These are phyloP conservation scores for Globisporangium perplexum DNA, from an alignment of 352 stramenopile genomes.

Conservation along the genomic window DNA sequence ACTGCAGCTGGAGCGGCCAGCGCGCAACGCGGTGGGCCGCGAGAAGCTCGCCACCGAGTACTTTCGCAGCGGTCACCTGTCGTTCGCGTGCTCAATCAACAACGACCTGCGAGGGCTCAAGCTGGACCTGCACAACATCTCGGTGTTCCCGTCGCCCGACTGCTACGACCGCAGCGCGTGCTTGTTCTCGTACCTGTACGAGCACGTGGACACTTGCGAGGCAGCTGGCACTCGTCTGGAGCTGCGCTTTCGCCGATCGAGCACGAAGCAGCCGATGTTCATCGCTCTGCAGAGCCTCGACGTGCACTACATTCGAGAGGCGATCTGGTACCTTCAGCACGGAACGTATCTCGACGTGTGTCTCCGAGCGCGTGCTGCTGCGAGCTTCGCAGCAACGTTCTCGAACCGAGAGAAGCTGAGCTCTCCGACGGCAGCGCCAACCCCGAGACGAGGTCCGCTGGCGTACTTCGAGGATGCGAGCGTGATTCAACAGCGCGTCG, in stretches of 20 bases:
- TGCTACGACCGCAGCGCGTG: slow-evolving; percentile 56
- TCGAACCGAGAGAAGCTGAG: neutral
- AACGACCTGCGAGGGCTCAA: slow-evolving; percentile 46
- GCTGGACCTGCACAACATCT: slow-evolving; percentile 41
- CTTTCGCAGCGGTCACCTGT: slow-evolving; percentile 36
- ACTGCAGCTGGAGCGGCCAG: slow-evolving; percentile 44
- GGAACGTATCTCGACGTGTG: slow-evolving; percentile 36
- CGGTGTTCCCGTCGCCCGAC: slow-evolving; percentile 49
- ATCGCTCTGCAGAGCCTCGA: slow-evolving; percentile 55
- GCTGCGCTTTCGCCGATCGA: slow-evolving; percentile 42
- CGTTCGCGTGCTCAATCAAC: slow-evolving; percentile 60
- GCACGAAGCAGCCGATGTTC: slow-evolving; percentile 50
- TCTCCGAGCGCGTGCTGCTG: slow-evolving; percentile 19
- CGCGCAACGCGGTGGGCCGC: slow-evolving; percentile 28
- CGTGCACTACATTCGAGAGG: slow-evolving; percentile 54
- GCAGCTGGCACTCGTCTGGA: slow-evolving; percentile 34
- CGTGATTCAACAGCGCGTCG: slow-evolving; percentile 31
- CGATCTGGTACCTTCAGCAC: slow-evolving; percentile 56
- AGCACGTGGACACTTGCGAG: slow-evolving; percentile 48
- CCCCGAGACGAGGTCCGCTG: slow-evolving; percentile 18
- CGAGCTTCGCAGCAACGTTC: neutral
- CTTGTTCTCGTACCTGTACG: slow-evolving; percentile 63
- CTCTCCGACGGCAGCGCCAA: neutral
- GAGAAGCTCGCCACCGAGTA: slow-evolving; percentile 51
- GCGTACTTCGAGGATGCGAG: slow-evolving; percentile 35